Base-by-base conservation (phyloP, 2,329 filamentous ascomycete species). In the Cryphonectria naterciae region DNA sequence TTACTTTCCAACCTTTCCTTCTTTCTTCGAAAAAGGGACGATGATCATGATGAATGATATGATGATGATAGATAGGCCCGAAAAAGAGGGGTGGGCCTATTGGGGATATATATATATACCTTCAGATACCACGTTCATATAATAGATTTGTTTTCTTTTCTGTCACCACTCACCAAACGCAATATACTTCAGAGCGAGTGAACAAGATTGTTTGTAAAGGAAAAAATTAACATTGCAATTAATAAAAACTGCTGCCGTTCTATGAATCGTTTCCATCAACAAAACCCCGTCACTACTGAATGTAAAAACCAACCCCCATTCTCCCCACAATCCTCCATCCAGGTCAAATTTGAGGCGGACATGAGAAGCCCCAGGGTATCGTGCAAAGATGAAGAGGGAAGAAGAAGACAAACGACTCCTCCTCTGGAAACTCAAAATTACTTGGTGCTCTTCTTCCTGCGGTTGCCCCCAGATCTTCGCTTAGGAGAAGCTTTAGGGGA, bases 381-480 rank as follows among this genome's bases (percentile, higher is more conserved):
- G 61, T 70, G 70, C 64, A 43, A 54, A 41, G 35, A 67, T n/a
- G 28, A n/a, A 63, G 39, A 64, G 22, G 46, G 43, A 22, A 19
- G 13, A 37, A 28, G 17, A 39, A 7, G 60, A 41, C 22, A 4
- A 43, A 43, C 13, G 41, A 49, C 22, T 7, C 11, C 46, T 22
- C n/a, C 22, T 10, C n/a, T 37, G 17, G n/a, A 22, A 49, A 49
- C 19, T n/a, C 39, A 17, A 17, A 17, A 62, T 72, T 39, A 72
- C 61, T 72, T 72, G 66, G 46, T 71, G 46, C 68, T 62, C 65
- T 67, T 72, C 39, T 71, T 72, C 56, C 74, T 81, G 76, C 74
- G 76, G 78, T 68, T 74, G 17, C 74, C 76, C 39, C 77, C 77
- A 7, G 78, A 74, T 70, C 83, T 85, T 73, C 81, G 79, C 76